These are phyloP conservation scores for Apiospora sp. DNA, from an alignment of 2,329 filamentous ascomycete species.

Conservation along the genomic window DNA sequence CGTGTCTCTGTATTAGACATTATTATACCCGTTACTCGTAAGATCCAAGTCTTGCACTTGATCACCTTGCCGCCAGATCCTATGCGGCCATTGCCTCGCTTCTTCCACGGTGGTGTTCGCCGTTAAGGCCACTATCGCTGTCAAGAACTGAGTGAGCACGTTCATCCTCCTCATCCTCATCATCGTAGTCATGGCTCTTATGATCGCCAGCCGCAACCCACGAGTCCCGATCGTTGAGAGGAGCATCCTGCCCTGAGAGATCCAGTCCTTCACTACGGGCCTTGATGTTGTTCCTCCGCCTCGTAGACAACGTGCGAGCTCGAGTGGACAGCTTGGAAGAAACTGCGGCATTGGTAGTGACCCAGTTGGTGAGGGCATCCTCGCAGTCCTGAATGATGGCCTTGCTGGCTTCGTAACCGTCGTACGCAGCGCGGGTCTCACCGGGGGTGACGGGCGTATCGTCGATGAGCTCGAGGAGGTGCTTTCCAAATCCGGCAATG, in stretches of 20 bases:
- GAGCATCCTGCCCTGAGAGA: conserved; percentile 81
- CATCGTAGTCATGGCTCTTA: conserved; percentile 63
- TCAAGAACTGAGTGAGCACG: conserved; percentile 62
- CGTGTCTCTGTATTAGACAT: conserved; percentile 15
- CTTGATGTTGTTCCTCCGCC: conserved; percentile 76
- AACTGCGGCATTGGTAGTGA: conserved; percentile 87
- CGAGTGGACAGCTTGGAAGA: conserved; percentile 87
- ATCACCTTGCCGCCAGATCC: not conserved
- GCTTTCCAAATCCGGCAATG: conserved; percentile 97
- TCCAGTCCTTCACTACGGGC: conserved; percentile 77
- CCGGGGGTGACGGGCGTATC: conserved; percentile 97
- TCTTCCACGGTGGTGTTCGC: conserved; percentile 63
- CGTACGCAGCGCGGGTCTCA: conserved; percentile 94
- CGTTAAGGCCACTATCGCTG: conserved; percentile 60
- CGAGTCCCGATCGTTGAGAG: conserved; percentile 79
- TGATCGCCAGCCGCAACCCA: conserved; percentile 81
- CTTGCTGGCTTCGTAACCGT: conserved; percentile 98
- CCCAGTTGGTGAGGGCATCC: conserved; percentile 97
- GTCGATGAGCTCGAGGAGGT: conserved; percentile 95
- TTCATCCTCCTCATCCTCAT: conserved; percentile 72
- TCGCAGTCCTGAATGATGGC: conserved; percentile 99
- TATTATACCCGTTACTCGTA: conserved; percentile 6
- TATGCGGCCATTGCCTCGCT: conserved; percentile 60
- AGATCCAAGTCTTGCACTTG: not conserved
- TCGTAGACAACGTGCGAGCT: conserved; percentile 85